Percentiles rank a stretch among this genome's conserved stretches.
These are phyloP conservation scores for Pseudozyma pruni DNA, from an alignment of 1,284 basidiomycete species.

Conservation along the genomic window DNA sequence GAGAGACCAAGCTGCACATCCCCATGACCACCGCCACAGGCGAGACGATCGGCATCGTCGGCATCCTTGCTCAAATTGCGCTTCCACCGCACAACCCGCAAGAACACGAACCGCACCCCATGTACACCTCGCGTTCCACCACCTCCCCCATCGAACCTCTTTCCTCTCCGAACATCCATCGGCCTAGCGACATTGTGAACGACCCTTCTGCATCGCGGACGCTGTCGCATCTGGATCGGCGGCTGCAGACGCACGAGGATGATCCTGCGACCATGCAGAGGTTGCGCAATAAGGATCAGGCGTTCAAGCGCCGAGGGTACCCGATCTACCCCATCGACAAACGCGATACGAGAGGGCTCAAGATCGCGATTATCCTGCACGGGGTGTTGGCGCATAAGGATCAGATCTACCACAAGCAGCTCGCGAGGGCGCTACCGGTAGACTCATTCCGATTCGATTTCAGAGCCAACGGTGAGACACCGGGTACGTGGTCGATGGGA, in stretches of 20 bases:
- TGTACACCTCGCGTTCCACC: conserved; percentile 28
- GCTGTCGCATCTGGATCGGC: neutral
- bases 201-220: conserved; percentile 16
- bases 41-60: conserved; percentile 44
- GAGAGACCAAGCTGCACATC: conserved; percentile 49
- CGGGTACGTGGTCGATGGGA: conserved; percentile 41
- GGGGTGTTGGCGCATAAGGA: conserved; percentile 70
- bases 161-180: neutral
- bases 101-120: conserved; percentile 34
- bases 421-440: conserved; percentile 76
- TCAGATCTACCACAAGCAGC: conserved; percentile 81
- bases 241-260: conserved; percentile 12
- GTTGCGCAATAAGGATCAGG: conserved; percentile 20
- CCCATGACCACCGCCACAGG: conserved; percentile 41
- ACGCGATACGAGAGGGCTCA: conserved; percentile 33
- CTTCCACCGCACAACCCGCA: conserved; percentile 33
- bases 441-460: conserved; percentile 88
- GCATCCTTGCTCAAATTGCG: conserved; percentile 42
- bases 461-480: conserved; percentile 68
- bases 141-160: conserved; percentile 19
- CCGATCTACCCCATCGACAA: conserved; percentile 33
- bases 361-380: conserved; percentile 56
- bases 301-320: conserved; percentile 30
- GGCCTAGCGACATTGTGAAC: conserved; percentile 20
- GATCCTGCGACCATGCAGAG: conserved; percentile 27